Conservation (phyloP, 345 rosid genomes). For the Arabidopsis suecica region DNA sequence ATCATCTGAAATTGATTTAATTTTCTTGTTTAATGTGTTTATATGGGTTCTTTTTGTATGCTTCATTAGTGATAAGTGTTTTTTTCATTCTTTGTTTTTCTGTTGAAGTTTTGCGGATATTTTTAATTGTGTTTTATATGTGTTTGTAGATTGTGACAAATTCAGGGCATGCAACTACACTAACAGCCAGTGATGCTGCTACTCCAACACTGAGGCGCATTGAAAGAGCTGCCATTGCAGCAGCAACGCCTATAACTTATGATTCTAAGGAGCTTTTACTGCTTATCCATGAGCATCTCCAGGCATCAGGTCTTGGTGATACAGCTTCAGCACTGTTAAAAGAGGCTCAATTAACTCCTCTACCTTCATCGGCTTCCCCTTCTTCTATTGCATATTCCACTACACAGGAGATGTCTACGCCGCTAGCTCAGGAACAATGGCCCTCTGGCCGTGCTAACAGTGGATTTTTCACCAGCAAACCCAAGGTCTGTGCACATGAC, state of each 20-base stretch:
- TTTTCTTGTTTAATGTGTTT: conserved; percentile 5
- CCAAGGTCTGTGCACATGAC: conserved; percentile 46
- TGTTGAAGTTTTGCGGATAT: conserved; percentile 15
- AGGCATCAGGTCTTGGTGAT: conserved; percentile 79
- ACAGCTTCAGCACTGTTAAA: conserved; percentile 73
- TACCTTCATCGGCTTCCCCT: conserved; percentile 70
- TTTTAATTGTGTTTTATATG: conserved; percentile 29
- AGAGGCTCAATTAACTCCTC: conserved; percentile 92
- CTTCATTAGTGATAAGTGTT: conserved; percentile 15
- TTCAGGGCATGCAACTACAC: conserved; percentile 89
- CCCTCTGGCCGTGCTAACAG: conserved; percentile 73
- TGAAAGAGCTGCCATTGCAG: conserved; percentile 98
- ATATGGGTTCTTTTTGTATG: conserved; percentile 18
- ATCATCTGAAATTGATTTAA: conserved; percentile 33
- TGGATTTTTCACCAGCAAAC: conserved; percentile 77
- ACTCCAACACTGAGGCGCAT: conserved; percentile 96
- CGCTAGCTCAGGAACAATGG: conserved; percentile 74
- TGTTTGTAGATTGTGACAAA: conserved; percentile 86
- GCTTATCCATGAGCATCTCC: conserved; percentile 96
- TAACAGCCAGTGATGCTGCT: conserved; percentile 99
- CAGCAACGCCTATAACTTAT: conserved; percentile 96
- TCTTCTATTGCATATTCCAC: conserved; percentile 63
- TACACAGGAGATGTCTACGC: conserved; percentile 56
- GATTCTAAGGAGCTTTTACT: conserved; percentile 91
- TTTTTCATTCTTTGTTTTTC: conserved; percentile 14